Base-by-base conservation (phyloP, 2,329 filamentous ascomycete genomes). In the Celoporthe dispersa region DNA sequence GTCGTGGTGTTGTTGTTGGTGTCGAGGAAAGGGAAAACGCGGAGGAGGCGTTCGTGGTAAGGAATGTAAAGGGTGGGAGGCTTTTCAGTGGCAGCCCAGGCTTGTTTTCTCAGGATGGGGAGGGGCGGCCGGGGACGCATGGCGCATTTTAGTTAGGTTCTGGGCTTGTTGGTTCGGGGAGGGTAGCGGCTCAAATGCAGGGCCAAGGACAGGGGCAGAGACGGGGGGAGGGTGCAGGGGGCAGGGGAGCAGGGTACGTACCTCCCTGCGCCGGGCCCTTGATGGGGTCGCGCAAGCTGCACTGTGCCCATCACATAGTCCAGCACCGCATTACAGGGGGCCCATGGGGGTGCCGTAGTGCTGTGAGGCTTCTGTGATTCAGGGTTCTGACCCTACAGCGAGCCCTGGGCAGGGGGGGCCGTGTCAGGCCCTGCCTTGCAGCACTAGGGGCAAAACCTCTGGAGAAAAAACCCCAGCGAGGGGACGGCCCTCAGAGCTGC, bases 41-140 rank as follows among this genome's bases (percentile, higher is more conserved):
- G 59, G 60, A 62, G 22, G 22, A 63, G 60, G 60, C 60, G 60
- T 39, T 41, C 60, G 60, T 63, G 60, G 60, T 41, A 25, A 63
- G 60, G 60, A 63, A 63, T 63, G 60, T 44, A 41, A 41, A 39
- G 60, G 60, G 35, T 63, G 60, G 60, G 35, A 41, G 60, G 35
- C 7, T 63, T 48, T 48, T 44, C 35, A 39, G 35, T 12, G n/a
- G 39, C 35, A 44, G 60, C 19, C n/a, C 37, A 41, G 60, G 33
- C 35, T 44, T 63, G 60, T 41, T 63, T 63, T 37, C 25, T n/a
- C 53, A 57, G 25, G 6, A 28, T 31, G 25, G 25, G 51, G 53
- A 31, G 28, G 53, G 53, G 53, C 25, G 25, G 53, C 12, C 53
- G 25, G 53, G 53, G 25, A 57, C 25, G 53, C 25, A 57, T 57